These are phyloP conservation scores for Fusarium solani-melongenae DNA, from an alignment of 2,329 filamentous ascomycete species.

Conservation along the genomic window DNA sequence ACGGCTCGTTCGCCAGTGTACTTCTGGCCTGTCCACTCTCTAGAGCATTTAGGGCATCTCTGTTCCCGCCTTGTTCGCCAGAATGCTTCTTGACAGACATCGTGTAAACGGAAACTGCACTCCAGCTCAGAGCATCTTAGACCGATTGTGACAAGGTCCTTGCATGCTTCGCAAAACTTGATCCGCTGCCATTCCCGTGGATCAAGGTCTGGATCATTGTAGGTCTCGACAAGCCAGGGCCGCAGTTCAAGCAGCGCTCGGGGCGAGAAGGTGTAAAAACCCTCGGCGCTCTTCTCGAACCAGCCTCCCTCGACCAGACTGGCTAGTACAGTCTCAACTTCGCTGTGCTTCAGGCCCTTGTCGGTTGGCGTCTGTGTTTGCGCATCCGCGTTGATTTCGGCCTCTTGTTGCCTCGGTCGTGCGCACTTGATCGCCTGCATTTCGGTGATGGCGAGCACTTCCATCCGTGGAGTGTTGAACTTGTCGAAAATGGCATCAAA, in stretches of 20 bases:
- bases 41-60: constrained; percentile 72
- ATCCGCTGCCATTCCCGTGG: constrained; percentile 76
- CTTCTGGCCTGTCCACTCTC: constrained; percentile 60
- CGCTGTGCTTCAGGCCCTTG: constrained; percentile 76
- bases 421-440: constrained; percentile 82
- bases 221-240: constrained; percentile 86
- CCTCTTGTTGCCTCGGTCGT: constrained; percentile 57
- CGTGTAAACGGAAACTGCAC: constrained; percentile 79
- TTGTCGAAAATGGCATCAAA: constrained; percentile 93
- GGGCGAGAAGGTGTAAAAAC: constrained; percentile 81
- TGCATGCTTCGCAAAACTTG: constrained; percentile 89
- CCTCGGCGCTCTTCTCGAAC: constrained; percentile 78
- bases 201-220: constrained; percentile 79
- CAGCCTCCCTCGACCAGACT: constrained; percentile 83
- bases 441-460: constrained; percentile 83
- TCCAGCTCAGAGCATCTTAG: constrained; percentile 77
- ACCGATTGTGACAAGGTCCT: constrained; percentile 87
- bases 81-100: constrained; percentile 78
- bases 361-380: constrained; percentile 52
- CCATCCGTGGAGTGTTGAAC: constrained; percentile 81
- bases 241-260: constrained; percentile 87
- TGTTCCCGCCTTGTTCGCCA: constrained; percentile 73
- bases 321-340: constrained; percentile 79
- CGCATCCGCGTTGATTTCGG: constrained; percentile 48
- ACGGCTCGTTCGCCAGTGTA: constrained; percentile 69